These are phyloP conservation scores for Acacia pycnantha DNA, from an alignment of 331 rosid species.

Conservation along the genomic window DNA sequence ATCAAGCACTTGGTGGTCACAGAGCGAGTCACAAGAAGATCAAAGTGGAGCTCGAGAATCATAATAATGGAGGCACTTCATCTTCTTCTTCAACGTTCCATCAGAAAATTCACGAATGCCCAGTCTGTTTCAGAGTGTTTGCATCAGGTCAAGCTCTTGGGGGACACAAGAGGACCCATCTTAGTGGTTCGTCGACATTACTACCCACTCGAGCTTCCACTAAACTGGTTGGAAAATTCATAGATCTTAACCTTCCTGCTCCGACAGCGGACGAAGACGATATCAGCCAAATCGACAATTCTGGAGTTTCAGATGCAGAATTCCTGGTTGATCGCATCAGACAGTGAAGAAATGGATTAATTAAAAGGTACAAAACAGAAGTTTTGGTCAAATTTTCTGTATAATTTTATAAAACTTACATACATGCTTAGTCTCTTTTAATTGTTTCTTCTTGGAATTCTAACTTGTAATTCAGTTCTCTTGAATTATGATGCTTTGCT, in stretches of 20 bases:
- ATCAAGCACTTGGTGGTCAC: slow-evolving; percentile 92
- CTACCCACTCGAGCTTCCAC: slow-evolving; percentile 13
- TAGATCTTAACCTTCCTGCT: slow-evolving; percentile 98
- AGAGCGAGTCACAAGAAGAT: slow-evolving; percentile 95
- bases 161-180: slow-evolving; percentile 95
- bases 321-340: slow-evolving; percentile 52
- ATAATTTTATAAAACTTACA: slow-evolving; percentile 26
- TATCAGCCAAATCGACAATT: slow-evolving; percentile 60
- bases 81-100: neutral
- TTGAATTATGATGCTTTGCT: slow-evolving; percentile 27
- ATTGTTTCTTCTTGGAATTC: slow-evolving; percentile 24
- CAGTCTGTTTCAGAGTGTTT: slow-evolving; percentile 79
- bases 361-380: slow-evolving; percentile 37
- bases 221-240: slow-evolving; percentile 41
- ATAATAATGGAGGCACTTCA: slow-evolving; percentile 14
- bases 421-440: slow-evolving; percentile 22
- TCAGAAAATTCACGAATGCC: slow-evolving; percentile 74
- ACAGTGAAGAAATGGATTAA: slow-evolving; percentile 24
- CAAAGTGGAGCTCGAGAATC: slow-evolving; percentile 19
- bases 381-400: slow-evolving; percentile 40
- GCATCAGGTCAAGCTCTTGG: slow-evolving; percentile 95
- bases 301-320: slow-evolving; percentile 85
- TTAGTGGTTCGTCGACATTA: slow-evolving; percentile 36
- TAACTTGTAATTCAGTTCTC: slow-evolving; percentile 51
- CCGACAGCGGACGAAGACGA: slow-evolving; percentile 61